Evolutionary conservation across 2,329 filamentous ascomycete genomes (phyloP).

Genomic region (Arthrobotrys sinensis): DNA sequence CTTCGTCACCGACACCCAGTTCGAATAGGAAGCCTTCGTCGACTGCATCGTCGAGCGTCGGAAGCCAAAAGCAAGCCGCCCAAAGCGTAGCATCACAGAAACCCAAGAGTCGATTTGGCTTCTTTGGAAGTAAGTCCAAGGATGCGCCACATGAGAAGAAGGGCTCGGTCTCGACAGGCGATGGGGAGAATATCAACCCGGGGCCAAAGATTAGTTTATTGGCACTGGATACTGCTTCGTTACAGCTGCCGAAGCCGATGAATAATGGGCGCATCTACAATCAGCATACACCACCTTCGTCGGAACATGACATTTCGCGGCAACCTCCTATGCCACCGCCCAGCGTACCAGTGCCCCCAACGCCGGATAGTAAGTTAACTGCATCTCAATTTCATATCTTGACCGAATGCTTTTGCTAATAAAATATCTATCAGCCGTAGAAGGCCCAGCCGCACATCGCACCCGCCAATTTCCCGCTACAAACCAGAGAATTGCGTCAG

Average conservation of each 20-base stretch:
- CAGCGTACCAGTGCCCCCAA: constrained; percentile 50
- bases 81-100: constrained; percentile 47
- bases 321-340: constrained; percentile 57
- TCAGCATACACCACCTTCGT: constrained; percentile 42
- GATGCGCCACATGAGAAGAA: constrained; percentile 48
- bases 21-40: constrained; percentile 53
- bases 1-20: constrained; percentile 54
- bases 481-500: constrained; percentile 48
- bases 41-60: constrained; percentile 32
- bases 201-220: constrained; percentile 55
- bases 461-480: constrained; percentile 36
- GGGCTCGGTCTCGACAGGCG: constrained; percentile 27
- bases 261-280: constrained; percentile 33
- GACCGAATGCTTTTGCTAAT: not conserved
- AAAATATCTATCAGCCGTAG: constrained; percentile 11
- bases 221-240: constrained; percentile 33
- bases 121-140: constrained; percentile 48
- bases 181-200: constrained; percentile 34
- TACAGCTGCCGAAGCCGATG: constrained; percentile 36
- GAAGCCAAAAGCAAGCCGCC: constrained; percentile 38
- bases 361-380: constrained; percentile 50
- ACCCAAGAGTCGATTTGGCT: constrained; percentile 52
- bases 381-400: not conserved
- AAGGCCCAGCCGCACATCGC: constrained; percentile 29
- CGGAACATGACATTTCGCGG: constrained; percentile 51